A percentile compares a stretch with the other conserved stretches of the same genome.
Evolutionary conservation across 73 alveolate genomes (phyloP).

Genomic region (Breviolum minutum): DNA sequence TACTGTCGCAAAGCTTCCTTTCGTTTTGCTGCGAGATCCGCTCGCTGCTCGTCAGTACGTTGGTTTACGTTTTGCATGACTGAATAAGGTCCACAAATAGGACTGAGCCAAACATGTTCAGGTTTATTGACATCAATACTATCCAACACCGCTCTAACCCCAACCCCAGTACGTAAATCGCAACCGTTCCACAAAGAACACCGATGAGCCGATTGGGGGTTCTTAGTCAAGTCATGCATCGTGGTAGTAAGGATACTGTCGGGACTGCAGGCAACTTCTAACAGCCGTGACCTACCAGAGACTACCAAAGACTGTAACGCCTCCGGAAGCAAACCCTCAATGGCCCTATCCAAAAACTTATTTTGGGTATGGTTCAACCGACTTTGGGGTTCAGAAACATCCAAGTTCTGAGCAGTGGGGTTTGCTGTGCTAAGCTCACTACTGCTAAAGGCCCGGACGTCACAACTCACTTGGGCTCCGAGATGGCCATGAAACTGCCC

Average conservation of each 20-base stretch:
- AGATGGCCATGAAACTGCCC: not conserved
- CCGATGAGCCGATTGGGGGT: not conserved
- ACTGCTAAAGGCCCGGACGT: not conserved
- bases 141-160: not conserved
- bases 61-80: not conserved
- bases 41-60: not conserved
- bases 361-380: not conserved
- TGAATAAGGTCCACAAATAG: not conserved
- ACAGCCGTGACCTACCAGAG: not conserved
- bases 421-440: not conserved
- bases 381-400: not conserved
- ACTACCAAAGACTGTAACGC: not conserved
- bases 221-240: not conserved
- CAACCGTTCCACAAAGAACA: not conserved
- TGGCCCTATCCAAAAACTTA: not conserved
- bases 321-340: not conserved
- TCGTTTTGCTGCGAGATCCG: not conserved
- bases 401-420: no score
- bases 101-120: not conserved
- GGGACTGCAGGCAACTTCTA: constrained; percentile 1
- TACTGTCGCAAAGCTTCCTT: not conserved
- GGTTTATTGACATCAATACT: not conserved
- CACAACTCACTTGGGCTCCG: not conserved
- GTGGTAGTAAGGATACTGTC: not conserved
- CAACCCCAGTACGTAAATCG: not conserved